Conservation (phyloP, 78 protist genomes). For the Capsaspora owczarzaki region DNA sequence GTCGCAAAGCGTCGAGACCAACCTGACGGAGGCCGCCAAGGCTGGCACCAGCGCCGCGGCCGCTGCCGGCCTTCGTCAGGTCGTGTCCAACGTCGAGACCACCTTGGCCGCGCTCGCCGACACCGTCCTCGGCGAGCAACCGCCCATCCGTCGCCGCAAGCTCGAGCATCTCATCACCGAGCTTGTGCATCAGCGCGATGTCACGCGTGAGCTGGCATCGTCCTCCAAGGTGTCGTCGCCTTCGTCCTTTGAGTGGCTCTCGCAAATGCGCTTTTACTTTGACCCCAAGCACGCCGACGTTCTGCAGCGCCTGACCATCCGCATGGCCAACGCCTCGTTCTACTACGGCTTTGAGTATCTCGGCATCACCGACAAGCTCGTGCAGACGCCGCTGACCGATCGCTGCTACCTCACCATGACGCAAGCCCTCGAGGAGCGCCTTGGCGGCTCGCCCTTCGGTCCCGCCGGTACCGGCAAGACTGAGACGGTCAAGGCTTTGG, state of each 20-base stretch:
- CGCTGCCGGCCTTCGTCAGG: neutral
- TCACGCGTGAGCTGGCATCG: conserved; percentile 37
- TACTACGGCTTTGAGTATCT: conserved; percentile 93
- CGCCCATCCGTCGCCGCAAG: conserved; percentile 60
- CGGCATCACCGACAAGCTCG: conserved; percentile 90
- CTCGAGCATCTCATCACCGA: conserved; percentile 81
- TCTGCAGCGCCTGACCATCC: conserved; percentile 41
- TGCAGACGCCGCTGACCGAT: conserved; percentile 92
- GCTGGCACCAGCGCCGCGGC: neutral
- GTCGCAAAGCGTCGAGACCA: conserved; percentile 40
- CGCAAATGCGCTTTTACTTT: conserved; percentile 81
- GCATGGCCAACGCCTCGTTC: conserved; percentile 80
- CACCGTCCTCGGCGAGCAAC: conserved; percentile 50
- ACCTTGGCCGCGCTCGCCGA: conserved; percentile 63
- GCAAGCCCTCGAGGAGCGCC: conserved; percentile 79
- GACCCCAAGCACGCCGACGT: conserved; percentile 33
- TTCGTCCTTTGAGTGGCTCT: conserved; percentile 78
- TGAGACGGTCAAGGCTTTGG: conserved; percentile 92
- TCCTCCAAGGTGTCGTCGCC: neutral
- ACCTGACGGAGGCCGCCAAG: neutral
- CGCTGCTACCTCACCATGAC: conserved; percentile 79
- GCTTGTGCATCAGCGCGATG: conserved; percentile 90
- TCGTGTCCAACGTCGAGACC: conserved; percentile 8
- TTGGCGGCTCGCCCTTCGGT: conserved; percentile 97
- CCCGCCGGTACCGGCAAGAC: conserved; percentile 99